Evolutionary conservation across 306 rosid species (phyloP).

Genomic region (Alnus glutinosa): DNA sequence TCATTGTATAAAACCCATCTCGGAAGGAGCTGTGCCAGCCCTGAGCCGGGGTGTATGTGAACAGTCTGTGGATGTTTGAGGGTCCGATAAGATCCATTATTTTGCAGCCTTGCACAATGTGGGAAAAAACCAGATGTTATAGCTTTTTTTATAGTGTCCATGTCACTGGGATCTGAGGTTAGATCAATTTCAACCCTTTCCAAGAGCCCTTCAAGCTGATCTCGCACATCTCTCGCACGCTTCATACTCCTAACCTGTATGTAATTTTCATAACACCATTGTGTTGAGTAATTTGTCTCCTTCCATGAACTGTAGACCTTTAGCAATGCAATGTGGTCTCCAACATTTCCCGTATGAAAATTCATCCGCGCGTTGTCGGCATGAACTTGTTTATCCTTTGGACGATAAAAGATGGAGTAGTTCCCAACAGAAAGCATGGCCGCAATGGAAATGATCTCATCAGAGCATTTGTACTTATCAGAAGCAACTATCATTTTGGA

Average conservation of each 20-base stretch:
- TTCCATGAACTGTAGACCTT: slow-evolving; percentile 95
- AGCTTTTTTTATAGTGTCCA: slow-evolving; percentile 77
- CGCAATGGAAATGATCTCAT: slow-evolving; percentile 80
- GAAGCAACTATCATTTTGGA: slow-evolving; percentile 95
- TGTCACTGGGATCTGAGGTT: slow-evolving; percentile 58
- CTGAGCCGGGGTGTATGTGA: slow-evolving; percentile 93
- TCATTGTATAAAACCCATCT: slow-evolving; percentile 93
- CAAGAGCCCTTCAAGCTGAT: slow-evolving; percentile 87
- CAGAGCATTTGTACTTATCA: slow-evolving; percentile 82
- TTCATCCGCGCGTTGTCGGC: slow-evolving; percentile 90
- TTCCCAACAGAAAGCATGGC: slow-evolving; percentile 93
- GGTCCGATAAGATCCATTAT: slow-evolving; percentile 81
- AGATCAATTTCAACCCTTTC: slow-evolving; percentile 95
- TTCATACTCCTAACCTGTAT: slow-evolving; percentile 98
- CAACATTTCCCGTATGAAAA: slow-evolving; percentile 87
- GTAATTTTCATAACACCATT: slow-evolving; percentile 93
- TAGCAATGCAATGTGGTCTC: slow-evolving; percentile 85
- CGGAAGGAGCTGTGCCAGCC: slow-evolving; percentile 87
- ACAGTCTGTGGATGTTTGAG: slow-evolving; percentile 81
- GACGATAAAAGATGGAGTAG: slow-evolving; percentile 83
- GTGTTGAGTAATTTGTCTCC: slow-evolving; percentile 93
- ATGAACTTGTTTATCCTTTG: slow-evolving; percentile 97
- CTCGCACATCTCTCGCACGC: slow-evolving; percentile 90
- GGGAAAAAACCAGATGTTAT: slow-evolving; percentile 96
- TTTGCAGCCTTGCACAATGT: slow-evolving; percentile 74